phyloP scores from a whole-genome alignment of 2,329 filamentous ascomycete species.

The Lithohypha guttulata region DNA sequence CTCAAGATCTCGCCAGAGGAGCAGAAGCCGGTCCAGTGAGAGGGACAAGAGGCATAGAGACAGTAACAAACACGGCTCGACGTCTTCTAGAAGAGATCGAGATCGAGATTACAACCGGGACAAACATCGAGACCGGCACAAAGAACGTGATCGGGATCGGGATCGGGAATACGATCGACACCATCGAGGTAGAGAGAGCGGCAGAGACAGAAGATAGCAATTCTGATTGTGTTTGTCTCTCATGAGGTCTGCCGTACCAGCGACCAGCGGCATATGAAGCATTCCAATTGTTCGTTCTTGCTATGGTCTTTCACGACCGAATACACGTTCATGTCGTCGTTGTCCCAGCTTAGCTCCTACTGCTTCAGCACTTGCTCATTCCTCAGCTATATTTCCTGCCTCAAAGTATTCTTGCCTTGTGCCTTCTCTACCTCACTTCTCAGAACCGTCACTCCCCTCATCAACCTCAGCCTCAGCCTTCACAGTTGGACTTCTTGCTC shows the following conservation, averaged over 20 bases:
- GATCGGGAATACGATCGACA: conserved; percentile 18
- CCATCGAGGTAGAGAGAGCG: conserved; percentile 14
- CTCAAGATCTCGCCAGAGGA: conserved; percentile 23
- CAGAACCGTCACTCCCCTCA: too few species aligned
- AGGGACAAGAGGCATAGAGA: conserved; percentile 29
- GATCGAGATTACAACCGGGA: conserved; percentile 25
- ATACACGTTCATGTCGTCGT: too few species aligned
- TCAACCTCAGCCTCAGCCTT: conserved; percentile 2
- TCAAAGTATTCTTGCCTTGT: too few species aligned
- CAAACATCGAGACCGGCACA: conserved; percentile 23
- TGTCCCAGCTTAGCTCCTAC: too few species aligned
- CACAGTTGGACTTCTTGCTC: conserved; percentile 12
- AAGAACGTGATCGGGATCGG: conserved; percentile 22
- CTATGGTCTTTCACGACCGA: too few species aligned
- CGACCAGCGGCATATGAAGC: too few species aligned
- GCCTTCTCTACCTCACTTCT: too few species aligned
- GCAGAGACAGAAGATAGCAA: conserved; percentile 17
- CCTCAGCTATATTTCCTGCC: too few species aligned
- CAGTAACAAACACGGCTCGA: conserved; percentile 27
- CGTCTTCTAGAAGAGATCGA: conserved; percentile 17
- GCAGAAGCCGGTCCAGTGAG: conserved; percentile 21
- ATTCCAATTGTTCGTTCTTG: too few species aligned
- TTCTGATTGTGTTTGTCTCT: background rate
- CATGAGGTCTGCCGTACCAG: too few species aligned
- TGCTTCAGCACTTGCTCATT: too few species aligned